These are phyloP conservation scores for Mallotus nudiflorus DNA, from an alignment of 345 rosid species.

Conservation along the genomic window DNA sequence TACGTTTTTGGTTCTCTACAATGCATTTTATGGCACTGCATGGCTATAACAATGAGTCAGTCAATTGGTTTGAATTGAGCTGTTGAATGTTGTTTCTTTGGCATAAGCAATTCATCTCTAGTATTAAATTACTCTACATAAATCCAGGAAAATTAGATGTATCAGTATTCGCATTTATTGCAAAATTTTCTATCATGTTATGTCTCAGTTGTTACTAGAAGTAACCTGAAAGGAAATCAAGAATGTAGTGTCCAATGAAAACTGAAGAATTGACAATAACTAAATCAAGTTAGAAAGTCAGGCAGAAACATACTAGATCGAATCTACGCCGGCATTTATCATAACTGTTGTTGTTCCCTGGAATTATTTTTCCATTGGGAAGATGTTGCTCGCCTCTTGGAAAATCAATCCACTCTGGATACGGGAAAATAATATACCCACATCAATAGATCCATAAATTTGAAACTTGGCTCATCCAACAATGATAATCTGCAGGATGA, in stretches of 20 bases:
- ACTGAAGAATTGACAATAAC: not conserved
- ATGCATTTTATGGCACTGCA: not conserved
- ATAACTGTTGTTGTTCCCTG: constrained; percentile 74
- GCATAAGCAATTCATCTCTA: not conserved
- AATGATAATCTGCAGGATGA: constrained; percentile 1
- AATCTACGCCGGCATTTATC: constrained; percentile 96
- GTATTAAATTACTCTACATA: not conserved
- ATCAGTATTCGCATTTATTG: not conserved
- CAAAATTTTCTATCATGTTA: not conserved
- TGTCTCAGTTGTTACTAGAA: not conserved
- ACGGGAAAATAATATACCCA: constrained; percentile 10
- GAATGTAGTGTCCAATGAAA: not conserved
- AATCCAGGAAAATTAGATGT: not conserved
- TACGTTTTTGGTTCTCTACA: not conserved
- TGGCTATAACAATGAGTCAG: not conserved
- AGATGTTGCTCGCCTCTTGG: constrained; percentile 87
- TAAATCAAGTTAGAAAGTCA: constrained; percentile 1
- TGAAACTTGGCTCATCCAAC: constrained; percentile 4
- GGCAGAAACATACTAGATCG: constrained; percentile 66
- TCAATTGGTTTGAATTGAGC: not conserved
- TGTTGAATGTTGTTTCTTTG: not conserved
- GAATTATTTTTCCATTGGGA: constrained; percentile 60
- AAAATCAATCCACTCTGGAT: constrained; percentile 94
- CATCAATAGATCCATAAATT: not conserved
- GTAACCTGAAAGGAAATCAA: not conserved